These are phyloP conservation scores for Apophysomyces trapeziformis DNA, from an alignment of 371 early-diverging fungal genomes.

Conservation along the genomic window DNA sequence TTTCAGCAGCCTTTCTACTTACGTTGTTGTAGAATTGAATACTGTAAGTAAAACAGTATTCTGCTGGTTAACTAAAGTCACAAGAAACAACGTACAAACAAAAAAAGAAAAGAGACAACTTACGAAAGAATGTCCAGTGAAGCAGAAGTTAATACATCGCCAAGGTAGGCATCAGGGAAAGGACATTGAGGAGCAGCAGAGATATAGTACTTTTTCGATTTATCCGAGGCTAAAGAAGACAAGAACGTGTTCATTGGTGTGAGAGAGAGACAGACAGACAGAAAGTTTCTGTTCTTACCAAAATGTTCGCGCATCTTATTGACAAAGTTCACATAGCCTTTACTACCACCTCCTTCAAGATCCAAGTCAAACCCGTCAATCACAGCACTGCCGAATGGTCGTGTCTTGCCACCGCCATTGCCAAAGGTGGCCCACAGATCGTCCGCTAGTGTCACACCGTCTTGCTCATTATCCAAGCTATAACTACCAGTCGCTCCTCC, in stretches of 20 bases:
- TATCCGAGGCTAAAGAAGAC: slow-evolving; percentile 11
- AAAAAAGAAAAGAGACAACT: background rate
- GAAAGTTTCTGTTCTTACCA: slow-evolving; percentile 1
- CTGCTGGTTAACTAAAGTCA: background rate
- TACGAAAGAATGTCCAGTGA: slow-evolving; percentile 49
- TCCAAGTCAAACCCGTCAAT: slow-evolving; percentile 52
- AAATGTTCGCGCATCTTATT: slow-evolving; percentile 40
- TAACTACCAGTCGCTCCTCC: slow-evolving; percentile 71
- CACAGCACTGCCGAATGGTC: slow-evolving; percentile 43
- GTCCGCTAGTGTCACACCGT: slow-evolving; percentile 59
- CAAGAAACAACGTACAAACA: too few relatives aligned
- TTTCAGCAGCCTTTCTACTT: slow-evolving; percentile 9
- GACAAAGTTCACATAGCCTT: slow-evolving; percentile 51
- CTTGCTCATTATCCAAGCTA: slow-evolving; percentile 46
- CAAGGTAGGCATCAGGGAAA: slow-evolving; percentile 51
- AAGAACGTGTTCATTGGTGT: slow-evolving; percentile 9
- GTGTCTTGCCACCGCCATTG: slow-evolving; percentile 41
- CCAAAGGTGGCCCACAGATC: slow-evolving; percentile 67
- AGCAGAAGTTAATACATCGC: slow-evolving; percentile 38
- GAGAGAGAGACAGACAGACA: background rate
- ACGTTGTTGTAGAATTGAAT: slow-evolving; percentile 38
- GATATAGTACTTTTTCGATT: slow-evolving; percentile 35
- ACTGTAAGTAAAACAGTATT: background rate
- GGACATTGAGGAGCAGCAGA: slow-evolving; percentile 62
- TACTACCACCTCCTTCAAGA: slow-evolving; percentile 43